Conservation (phyloP, 345 rosid genomes). For the Geranium brycei region DNA sequence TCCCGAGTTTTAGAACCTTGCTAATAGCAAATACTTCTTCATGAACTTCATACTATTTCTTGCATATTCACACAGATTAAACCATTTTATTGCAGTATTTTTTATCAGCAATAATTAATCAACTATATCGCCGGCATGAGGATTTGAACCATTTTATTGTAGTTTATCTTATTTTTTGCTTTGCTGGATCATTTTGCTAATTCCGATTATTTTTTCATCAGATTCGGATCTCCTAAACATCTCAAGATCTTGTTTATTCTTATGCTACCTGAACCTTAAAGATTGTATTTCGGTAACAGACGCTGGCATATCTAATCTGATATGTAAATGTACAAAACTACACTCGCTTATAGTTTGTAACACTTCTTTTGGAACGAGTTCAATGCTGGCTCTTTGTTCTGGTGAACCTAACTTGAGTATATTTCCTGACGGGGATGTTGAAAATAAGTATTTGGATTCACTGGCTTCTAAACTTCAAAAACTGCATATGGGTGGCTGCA, state of each 20-base stretch:
- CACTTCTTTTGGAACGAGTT: conserved; percentile 54
- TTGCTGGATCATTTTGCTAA: conserved; percentile 7
- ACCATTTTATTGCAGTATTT: background rate
- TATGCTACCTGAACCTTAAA: conserved; percentile 52
- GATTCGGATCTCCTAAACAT: conserved; percentile 43
- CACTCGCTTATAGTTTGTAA: conserved; percentile 53
- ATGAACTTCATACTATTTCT: background rate
- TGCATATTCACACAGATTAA: background rate
- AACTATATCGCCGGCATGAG: no score
- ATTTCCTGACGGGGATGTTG: conserved; percentile 14
- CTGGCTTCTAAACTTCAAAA: conserved; percentile 43
- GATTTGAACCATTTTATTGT: background rate
- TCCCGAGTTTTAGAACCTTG: no score
- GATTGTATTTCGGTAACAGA: conserved; percentile 61
- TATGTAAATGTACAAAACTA: conserved; percentile 33
- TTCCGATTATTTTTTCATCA: conserved; percentile 22
- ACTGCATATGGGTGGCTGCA: conserved; percentile 68
- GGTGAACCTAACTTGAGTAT: conserved; percentile 12
- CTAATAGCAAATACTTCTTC: no score
- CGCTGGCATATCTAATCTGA: conserved; percentile 42
- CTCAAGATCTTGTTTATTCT: conserved; percentile 29
- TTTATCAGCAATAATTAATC: background rate
- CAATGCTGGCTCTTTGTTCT: conserved; percentile 46
- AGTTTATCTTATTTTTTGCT: conserved; percentile 1
- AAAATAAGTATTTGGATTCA: conserved; percentile 19